Percentiles rank a stretch among this genome's conserved stretches.
Conservation (phyloP, 2,329 filamentous ascomycete species). For the Teratosphaeria gauchensis region DNA sequence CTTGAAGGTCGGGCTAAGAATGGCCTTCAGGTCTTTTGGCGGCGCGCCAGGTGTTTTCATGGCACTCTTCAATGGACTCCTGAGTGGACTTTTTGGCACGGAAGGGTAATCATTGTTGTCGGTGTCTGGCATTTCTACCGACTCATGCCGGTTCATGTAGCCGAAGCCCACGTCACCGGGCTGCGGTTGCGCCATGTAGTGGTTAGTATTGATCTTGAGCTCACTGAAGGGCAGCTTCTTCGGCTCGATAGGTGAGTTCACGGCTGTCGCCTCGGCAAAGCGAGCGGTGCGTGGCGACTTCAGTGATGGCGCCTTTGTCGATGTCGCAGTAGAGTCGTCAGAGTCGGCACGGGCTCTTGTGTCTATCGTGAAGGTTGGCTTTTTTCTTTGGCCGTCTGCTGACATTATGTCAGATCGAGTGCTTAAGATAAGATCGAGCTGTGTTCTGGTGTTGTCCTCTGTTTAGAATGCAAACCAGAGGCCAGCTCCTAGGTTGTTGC, state of each 20-base stretch:
- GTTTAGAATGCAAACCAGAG: conserved; percentile 17
- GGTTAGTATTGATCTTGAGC: conserved; percentile 39
- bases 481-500: conserved; percentile 20
- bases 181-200: conserved; percentile 54
- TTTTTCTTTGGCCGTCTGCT: conserved; percentile 37
- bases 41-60: conserved; percentile 80
- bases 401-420: conserved; percentile 30
- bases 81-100: conserved; percentile 61
- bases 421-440: not conserved
- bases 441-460: conserved; percentile 4
- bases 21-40: conserved; percentile 53
- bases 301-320: conserved; percentile 18
- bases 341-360: conserved; percentile 29
- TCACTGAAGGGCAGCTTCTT: conserved; percentile 49
- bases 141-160: conserved; percentile 58
- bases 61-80: conserved; percentile 75
- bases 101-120: conserved; percentile 33
- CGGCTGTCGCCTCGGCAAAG: conserved; percentile 71
- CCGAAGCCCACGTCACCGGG: conserved; percentile 87
- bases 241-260: conserved; percentile 64
- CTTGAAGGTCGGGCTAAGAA: conserved; percentile 80
- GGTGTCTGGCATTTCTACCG: conserved; percentile 46
- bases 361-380: conserved; percentile 31
- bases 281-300: conserved; percentile 59
- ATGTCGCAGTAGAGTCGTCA: conserved; percentile 19